Evolutionary conservation across 257 asterid genomes (phyloP).

Genomic region (Solanum verrucosum): DNA sequence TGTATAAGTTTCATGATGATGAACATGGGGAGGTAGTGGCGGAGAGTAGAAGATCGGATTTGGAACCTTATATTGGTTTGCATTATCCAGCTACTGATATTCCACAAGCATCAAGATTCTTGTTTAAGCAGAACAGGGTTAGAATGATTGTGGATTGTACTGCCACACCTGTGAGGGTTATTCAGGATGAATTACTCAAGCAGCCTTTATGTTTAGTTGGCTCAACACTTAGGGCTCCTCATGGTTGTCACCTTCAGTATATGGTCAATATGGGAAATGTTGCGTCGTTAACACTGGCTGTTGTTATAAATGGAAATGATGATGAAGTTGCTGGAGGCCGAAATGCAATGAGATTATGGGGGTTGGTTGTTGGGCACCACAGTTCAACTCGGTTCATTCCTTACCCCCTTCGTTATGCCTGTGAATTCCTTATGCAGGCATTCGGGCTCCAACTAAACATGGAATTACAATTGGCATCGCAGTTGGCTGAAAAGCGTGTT

Average conservation of each 20-base stretch:
- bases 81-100: slow-evolving; percentile 54
- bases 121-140: slow-evolving; percentile 49
- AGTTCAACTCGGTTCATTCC: slow-evolving; percentile 39
- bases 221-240: slow-evolving; percentile 53
- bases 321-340: slow-evolving; percentile 33
- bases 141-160: slow-evolving; percentile 47
- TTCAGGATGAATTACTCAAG: slow-evolving; percentile 35
- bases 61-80: slow-evolving; percentile 48
- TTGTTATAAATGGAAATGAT: slow-evolving; percentile 32
- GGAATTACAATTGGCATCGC: slow-evolving; percentile 50
- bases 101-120: slow-evolving; percentile 48
- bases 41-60: slow-evolving; percentile 35
- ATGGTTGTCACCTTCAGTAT: slow-evolving; percentile 46
- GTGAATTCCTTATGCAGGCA: slow-evolving; percentile 59
- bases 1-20: slow-evolving; percentile 54
- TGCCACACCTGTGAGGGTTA: slow-evolving; percentile 26
- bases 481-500: slow-evolving; percentile 34
- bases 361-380: slow-evolving; percentile 57
- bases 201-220: slow-evolving; percentile 50
- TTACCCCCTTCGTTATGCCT: slow-evolving; percentile 50
- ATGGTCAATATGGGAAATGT: slow-evolving; percentile 56
- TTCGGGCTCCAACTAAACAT: slow-evolving; percentile 49
- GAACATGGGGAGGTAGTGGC: slow-evolving; percentile 63
- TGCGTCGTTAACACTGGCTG: slow-evolving; percentile 46
- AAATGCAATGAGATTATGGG: slow-evolving; percentile 43